These are phyloP conservation scores for Acacia concinna DNA, from an alignment of 331 rosid species.

Conservation along the genomic window DNA sequence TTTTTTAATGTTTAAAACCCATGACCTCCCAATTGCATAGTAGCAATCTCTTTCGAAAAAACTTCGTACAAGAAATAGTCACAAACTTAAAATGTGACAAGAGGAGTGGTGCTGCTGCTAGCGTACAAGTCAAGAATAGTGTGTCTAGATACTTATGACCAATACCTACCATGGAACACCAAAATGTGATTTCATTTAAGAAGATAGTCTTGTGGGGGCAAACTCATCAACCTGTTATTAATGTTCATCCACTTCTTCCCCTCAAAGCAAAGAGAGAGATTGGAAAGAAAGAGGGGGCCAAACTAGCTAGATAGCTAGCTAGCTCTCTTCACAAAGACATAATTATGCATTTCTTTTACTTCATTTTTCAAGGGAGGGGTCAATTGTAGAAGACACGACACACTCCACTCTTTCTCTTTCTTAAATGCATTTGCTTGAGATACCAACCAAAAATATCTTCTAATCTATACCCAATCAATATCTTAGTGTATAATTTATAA, in stretches of 20 bases:
- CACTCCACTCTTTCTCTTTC: slow-evolving; percentile 50
- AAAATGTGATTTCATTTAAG: slow-evolving; percentile 36
- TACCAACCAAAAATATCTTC: slow-evolving; percentile 36
- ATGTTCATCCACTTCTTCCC: slow-evolving; percentile 54
- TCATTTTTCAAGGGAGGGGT: slow-evolving; percentile 61
- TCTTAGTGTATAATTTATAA: neutral
- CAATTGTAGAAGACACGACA: slow-evolving; percentile 63
- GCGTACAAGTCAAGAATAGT: slow-evolving; percentile 34
- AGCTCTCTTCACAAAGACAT: slow-evolving; percentile 47
- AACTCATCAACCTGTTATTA: slow-evolving; percentile 37
- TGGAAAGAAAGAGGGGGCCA: slow-evolving; percentile 51
- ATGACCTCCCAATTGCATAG: rapidly evolving
- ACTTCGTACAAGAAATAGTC: neutral
- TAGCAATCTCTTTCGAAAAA: rapidly evolving
- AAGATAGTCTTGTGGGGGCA: slow-evolving; percentile 56
- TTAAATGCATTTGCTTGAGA: slow-evolving; percentile 75
- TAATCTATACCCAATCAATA: neutral
- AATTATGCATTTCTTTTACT: slow-evolving; percentile 62
- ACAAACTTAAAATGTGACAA: slow-evolving; percentile 14
- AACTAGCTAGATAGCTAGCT: slow-evolving; percentile 32
- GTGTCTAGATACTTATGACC: slow-evolving; percentile 64
- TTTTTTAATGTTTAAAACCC: neutral
- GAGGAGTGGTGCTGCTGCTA: slow-evolving; percentile 47
- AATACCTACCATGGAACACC: slow-evolving; percentile 39
- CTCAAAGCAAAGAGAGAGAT: slow-evolving; percentile 27